Evolutionary conservation across 2,329 filamentous ascomycete genomes (phyloP).

Genomic region (Botrytis aclada): DNA sequence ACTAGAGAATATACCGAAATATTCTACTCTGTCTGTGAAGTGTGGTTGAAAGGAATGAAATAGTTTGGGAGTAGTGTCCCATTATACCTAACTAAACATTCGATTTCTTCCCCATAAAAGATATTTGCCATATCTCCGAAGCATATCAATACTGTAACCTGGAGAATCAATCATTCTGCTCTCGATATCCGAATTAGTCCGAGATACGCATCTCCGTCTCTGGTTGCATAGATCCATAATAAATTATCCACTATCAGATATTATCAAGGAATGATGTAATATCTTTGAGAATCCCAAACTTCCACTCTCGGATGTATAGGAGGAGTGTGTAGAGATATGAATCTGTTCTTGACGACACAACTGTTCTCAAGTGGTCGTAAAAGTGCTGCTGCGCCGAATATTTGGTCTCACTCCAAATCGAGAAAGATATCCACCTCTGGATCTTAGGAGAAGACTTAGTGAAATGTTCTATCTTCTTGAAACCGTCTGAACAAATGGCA

Average conservation of each 20-base stretch:
- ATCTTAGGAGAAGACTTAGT: neutral
- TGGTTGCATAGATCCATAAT: neutral
- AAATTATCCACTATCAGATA: neutral
- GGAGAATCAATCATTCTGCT: neutral
- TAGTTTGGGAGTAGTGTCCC: neutral
- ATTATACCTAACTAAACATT: neutral
- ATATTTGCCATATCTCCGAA: neutral
- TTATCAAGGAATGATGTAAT: neutral
- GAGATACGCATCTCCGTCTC: neutral
- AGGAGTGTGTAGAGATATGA: neutral
- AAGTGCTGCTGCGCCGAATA: neutral
- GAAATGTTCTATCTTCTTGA: neutral
- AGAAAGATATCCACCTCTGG: neutral
- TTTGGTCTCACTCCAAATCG: neutral
- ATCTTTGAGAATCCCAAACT: fast-evolving
- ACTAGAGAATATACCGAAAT: neutral
- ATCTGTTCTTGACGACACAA: neutral
- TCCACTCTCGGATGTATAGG: neutral
- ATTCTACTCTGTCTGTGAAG: neutral
- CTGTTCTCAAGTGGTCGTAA: neutral
- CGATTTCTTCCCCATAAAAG: fast-evolving
- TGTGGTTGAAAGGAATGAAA: neutral
- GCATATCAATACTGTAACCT: neutral
- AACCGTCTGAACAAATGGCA: neutral
- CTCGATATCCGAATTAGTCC: neutral